Evolutionary conservation across 2,329 filamentous ascomycete species (phyloP), one percentile per base, ranked within the genome.

Genomic region (Geoglossum cookeanum): DNA sequence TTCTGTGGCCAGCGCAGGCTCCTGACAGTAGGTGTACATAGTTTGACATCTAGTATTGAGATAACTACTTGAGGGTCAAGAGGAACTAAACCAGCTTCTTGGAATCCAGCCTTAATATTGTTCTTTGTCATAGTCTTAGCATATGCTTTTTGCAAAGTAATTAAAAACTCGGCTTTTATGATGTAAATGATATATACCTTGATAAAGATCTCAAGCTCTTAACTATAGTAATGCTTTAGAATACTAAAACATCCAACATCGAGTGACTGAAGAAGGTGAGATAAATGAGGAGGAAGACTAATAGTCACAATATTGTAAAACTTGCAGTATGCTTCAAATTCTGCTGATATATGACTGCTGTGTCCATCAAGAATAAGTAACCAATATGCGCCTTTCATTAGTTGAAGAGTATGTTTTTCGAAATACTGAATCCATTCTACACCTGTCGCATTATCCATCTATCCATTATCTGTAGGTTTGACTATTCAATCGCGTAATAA

Each of bases 241-340:
- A 64, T 62, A 55, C 63, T 59, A 63, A 72, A 73, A 61, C 63
- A 68, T 30, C 63, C 64, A 48, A 71, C 62, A 66, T 72, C 64
- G 55, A 73, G 67, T 54, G 67, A 68, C 62, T 74, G 64, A 17
- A 70, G 65, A 13, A 69, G 56, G 63, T 72, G 62, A 57, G 66
- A 72, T 37, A 62, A 68, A 60, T 70, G 61, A 13, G 64, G 6
- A 57, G 65, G 67, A 57, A 71, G 68, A 58, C 57, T 71, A 60
- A 70, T 62, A 53, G 64, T 65, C 56, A 70, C 67, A 61, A 73
- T 71, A 48, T 70, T 67, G 55, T 70, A 59, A 17, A 65, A 57
- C 55, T 60, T 64, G 59, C 61, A 72, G 59, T 64, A 67, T 37
- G 66, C 39, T 49, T 70, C 57, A 58, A 73, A 72, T 32, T 4